phyloP scores from a whole-genome alignment of 1,139 yeast species.

The Diutina siamensis region DNA sequence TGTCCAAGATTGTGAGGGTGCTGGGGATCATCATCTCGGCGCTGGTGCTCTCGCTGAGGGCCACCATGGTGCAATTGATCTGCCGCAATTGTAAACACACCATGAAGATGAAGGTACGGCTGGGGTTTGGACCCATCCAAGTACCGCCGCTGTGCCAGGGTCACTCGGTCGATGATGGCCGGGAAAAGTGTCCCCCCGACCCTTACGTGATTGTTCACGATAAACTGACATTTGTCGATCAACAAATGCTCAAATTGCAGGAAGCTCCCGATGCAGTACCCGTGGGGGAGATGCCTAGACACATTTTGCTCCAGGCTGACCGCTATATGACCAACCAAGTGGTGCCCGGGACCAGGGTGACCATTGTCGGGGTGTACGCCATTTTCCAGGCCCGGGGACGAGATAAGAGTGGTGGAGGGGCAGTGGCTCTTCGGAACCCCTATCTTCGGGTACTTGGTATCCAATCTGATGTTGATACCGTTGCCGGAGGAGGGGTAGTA shows the following conservation, averaged over 20 bases:
- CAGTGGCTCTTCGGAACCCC: conserved; percentile 87
- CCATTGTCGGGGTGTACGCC: conserved; percentile 84
- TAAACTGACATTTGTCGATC: conserved; percentile 84
- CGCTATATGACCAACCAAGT: conserved; percentile 82
- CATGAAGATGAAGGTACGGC: conserved; percentile 47
- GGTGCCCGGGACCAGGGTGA: conserved; percentile 92
- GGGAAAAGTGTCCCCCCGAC: conserved; percentile 72
- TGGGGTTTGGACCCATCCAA: conserved; percentile 71
- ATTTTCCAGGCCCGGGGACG: conserved; percentile 65
- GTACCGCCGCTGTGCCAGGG: conserved; percentile 72
- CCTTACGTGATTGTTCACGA: conserved; percentile 93
- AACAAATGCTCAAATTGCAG: conserved; percentile 85
- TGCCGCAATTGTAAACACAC: conserved; percentile 86
- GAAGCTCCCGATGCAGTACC: conserved; percentile 98
- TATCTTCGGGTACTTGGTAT: conserved; percentile 81
- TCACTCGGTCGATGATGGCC: conserved; percentile 36
- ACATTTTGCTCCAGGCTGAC: conserved; percentile 78
- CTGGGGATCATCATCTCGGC: conserved; percentile 93
- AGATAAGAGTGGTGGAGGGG: conserved; percentile 16
- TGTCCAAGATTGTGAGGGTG: conserved; percentile 79
- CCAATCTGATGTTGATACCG: conserved; percentile 69
- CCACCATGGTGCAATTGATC: conserved; percentile 72
- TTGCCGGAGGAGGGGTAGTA: conserved; percentile 47
- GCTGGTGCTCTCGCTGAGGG: conserved; percentile 79
- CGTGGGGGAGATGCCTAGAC: conserved; percentile 98